Evolutionary conservation across 805 yeast species (phyloP), one percentile per base, ranked within the genome.

Genomic region (Isabelozyma pseudorhagii): DNA sequence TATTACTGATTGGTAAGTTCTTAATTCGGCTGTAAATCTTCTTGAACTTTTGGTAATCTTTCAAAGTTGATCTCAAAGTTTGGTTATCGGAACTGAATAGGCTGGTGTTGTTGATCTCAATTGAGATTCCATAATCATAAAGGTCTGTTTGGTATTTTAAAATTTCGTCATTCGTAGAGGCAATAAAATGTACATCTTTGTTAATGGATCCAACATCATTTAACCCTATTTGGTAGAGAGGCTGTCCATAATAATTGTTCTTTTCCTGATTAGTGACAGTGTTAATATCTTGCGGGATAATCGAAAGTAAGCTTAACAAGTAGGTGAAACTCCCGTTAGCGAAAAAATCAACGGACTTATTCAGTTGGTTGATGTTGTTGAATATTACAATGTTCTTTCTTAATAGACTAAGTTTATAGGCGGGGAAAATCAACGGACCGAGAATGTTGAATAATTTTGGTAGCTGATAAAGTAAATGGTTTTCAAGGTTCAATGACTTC

Each of bases 101-200:
- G 6, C 14, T 48, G 36, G 55, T 53, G 29, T 43, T 25, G 38
- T 55, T 49, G 28, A 46, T 46, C 13, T 56, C 54, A 40, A 72
- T 45, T 28, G 68, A 52, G 11, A 72, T 61, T 2, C 68, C 77
- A 34, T 59, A 48, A 52, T 85, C 89, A 59, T 78, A 85, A 3
- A 82, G 54, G 9, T 71, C 67, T 13, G 59, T 59, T 54, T 83
- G 85, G 51, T 77, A 81, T 57, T 83, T 68, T 31, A 87, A 65
- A 21, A 87, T 79, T 42, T 80, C 84, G 59, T 87, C 96, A 18
- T 85, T 78, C 1, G 93, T 84, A 6, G 81, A 72, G 2, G 85
- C 91, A 39, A 85, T 69, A 55, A 68, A 84, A 13, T 59, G 44
- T 11, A 14, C 5, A n/a, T n/a, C 18, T 8, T 14, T 14, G n/a